Evolutionary conservation across 1,139 yeast species (phyloP), one percentile per base, ranked within the genome.

Genomic region (Sugiyamaella grinbergsii): DNA sequence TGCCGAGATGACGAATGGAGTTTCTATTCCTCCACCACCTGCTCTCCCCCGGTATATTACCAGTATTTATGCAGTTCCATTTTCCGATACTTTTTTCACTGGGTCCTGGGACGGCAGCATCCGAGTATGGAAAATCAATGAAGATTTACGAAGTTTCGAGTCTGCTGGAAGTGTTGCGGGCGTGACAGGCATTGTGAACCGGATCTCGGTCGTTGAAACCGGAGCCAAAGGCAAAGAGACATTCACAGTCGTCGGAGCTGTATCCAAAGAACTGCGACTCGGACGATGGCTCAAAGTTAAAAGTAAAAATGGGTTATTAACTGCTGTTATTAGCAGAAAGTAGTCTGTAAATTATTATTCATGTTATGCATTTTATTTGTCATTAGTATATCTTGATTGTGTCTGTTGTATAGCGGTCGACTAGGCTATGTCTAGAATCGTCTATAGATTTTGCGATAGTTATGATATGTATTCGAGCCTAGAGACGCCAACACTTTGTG

Each of bases 11-110:
- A 24, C 49, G 8, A n/a, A 28, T 18, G 26, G 28, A 4, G 53
- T 48, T n/a, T 49, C 43, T 16, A 56, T 55, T 7, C 87, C 83
- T 62, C 71, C 85, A 13, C 91, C 96, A 10, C 76, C 76, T 38
- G 77, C 79, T 18, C 84, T 80, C 55, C 97, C 98, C 24, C 84
- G 85, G 61, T 83, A 93, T 84, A 83, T 94, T 60, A 90, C 98
- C 0, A 75, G 93, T 1, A 68, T 93, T 10, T 76, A 83, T 63
- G 89, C 95, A 0, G 73, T 93, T n/a, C 97, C 98, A n/a, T 91
- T 79, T 65, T 79, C 93, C 22, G 91, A 94, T 64, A 69, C 89
- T 5, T 88, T 93, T 63, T 71, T 93, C 49, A 81, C 90, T 20
- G 98, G 98, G 0, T 90, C 98, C 2, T 86, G 88, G 82, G 79